Evolutionary conservation across 2,329 filamentous ascomycete genomes (phyloP).

Genomic region (Helotiales sp.): DNA sequence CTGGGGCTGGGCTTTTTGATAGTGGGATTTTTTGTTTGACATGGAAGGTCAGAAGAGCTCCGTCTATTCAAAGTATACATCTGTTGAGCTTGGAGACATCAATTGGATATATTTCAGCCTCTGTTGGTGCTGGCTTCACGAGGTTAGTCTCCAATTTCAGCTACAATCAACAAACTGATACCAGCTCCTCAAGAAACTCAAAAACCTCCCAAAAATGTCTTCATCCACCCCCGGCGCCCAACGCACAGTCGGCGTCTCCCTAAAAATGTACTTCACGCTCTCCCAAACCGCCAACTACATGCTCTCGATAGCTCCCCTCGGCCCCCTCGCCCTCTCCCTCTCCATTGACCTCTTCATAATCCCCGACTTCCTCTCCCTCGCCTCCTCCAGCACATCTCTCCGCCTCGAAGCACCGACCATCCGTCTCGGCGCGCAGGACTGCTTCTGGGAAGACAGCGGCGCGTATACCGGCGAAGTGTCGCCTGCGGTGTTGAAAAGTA

Average conservation of each 20-base stretch:
- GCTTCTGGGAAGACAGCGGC: conserved; percentile 70
- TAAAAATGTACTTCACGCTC: conserved; percentile 82
- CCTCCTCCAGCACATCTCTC: conserved; percentile 56
- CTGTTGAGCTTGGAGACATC: neutral
- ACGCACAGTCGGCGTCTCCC: conserved; percentile 70
- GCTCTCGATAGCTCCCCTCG: conserved; percentile 51
- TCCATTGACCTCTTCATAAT: conserved; percentile 76
- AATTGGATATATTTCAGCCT: neutral
- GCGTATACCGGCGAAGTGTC: conserved; percentile 82
- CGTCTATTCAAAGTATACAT: neutral
- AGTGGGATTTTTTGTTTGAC: neutral
- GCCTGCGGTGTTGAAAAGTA: conserved; percentile 66
- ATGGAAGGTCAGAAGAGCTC: neutral
- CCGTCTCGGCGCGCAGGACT: conserved; percentile 76
- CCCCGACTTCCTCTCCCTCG: conserved; percentile 75
- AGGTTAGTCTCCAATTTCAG: neutral
- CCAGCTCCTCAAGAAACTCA: neutral
- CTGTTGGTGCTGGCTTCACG: neutral
- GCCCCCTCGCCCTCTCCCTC: conserved; percentile 49
- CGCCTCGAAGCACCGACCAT: conserved; percentile 53
- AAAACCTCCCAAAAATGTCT: neutral
- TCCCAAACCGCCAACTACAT: conserved; percentile 65
- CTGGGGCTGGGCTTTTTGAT: neutral
- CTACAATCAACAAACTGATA: neutral
- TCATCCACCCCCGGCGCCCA: neutral